Conservation (phyloP, 2,329 filamentous ascomycete species). For the Penicillium sp. region DNA sequence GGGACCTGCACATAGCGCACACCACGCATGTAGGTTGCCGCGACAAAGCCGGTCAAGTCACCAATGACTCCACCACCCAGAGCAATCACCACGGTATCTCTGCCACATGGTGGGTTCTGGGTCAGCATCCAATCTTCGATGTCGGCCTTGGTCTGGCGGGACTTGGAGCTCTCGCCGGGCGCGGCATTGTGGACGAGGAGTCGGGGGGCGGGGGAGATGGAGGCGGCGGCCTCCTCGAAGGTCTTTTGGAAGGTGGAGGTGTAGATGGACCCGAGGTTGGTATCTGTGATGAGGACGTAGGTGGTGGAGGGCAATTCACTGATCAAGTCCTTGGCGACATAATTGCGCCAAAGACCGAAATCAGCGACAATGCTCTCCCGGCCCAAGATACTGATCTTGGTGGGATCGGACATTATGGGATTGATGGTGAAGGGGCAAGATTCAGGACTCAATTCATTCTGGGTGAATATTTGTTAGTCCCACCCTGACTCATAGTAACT, state of each 20-base stretch:
- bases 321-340: constrained; percentile 79
- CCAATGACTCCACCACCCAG: constrained; percentile 96
- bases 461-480: constrained; percentile 15
- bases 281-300: constrained; percentile 95
- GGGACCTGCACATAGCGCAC: constrained; percentile 96
- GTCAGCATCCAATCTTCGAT: constrained; percentile 97
- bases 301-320: constrained; percentile 78
- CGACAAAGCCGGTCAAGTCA: constrained; percentile 96
- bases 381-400: constrained; percentile 77
- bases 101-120: constrained; percentile 77
- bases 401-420: constrained; percentile 46
- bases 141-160: constrained; percentile 86
- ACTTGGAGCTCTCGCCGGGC: constrained; percentile 92
- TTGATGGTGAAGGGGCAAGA: constrained; percentile 11
- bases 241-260: constrained; percentile 71
- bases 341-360: constrained; percentile 83
- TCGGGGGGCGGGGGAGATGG: constrained; percentile 56
- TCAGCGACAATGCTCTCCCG: constrained; percentile 90
- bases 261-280: constrained; percentile 81
- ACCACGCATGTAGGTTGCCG: constrained; percentile 97
- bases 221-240: constrained; percentile 58
- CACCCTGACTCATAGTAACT: constrained; percentile 4
- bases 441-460: constrained; percentile 28
- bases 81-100: constrained; percentile 92
- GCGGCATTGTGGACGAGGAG: constrained; percentile 84